Evolutionary conservation across 768 basidiomycete genomes (phyloP).

Genomic region (Suillus occidentalis): DNA sequence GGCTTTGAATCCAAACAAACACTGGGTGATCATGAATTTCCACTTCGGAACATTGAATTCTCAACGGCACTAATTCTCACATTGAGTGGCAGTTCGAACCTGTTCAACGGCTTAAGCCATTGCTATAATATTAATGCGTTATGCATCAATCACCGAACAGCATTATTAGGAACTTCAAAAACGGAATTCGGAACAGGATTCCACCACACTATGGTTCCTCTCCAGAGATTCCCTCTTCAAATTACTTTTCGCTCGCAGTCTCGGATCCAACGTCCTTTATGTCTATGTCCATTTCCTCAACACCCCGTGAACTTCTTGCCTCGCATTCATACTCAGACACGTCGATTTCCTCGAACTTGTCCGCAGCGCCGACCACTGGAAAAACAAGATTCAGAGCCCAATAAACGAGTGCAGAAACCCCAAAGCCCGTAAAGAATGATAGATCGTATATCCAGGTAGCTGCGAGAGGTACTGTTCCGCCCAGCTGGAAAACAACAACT

Average conservation of each 20-base stretch:
- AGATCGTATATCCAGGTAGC: conserved; percentile 75
- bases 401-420: conserved; percentile 66
- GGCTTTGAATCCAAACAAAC: conserved; percentile 21
- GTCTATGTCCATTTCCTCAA: background rate
- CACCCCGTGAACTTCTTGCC: background rate
- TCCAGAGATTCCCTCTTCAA: background rate
- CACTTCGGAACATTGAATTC: conserved; percentile 9
- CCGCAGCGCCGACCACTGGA: conserved; percentile 53
- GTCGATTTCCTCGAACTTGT: conserved; percentile 57
- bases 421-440: conserved; percentile 85
- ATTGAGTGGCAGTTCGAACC: too few relatives aligned
- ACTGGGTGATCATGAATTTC: conserved; percentile 17
- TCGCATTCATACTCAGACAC: conserved; percentile 32
- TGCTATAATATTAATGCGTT: background rate
- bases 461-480: conserved; percentile 55
- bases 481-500: conserved; percentile 42
- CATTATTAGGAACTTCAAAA: background rate
- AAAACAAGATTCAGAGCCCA: conserved; percentile 55
- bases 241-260: background rate
- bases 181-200: too few relatives aligned
- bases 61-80: too few relatives aligned
- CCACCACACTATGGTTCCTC: too few relatives aligned
- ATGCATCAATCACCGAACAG: background rate
- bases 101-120: too few relatives aligned
- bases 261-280: background rate